Evolutionary conservation across 2,329 filamentous ascomycete species (phyloP), one percentile per base, ranked within the genome.

Genomic region (Pestalotiopsis sp.): DNA sequence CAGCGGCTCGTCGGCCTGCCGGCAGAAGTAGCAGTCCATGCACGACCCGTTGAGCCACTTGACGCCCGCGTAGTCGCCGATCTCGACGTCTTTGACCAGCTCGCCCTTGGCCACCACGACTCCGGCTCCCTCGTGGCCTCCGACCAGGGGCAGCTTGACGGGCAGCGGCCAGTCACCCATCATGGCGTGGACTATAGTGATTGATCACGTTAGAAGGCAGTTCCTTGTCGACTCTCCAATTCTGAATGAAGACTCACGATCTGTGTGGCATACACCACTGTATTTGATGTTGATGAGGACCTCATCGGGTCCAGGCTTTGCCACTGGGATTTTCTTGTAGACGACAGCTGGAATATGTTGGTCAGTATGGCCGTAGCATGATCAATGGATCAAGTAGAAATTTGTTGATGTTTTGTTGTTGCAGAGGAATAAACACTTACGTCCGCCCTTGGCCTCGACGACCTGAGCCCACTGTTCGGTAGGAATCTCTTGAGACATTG

Each of bases 41-140:
- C 95, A 98, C 60, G 92, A 91, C 71, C 93, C 92, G 81, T 97
- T 96, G 76, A 98, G 85, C 94, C 94, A 98, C 85, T 94, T 97
- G 81, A 98, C 88, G 78, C 95, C 95, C 70, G 90, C 95, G 75
- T 94, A 84, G 76, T 97, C 94, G 73, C 94, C 94, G 74, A 97
- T 85, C 78, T 94, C 83, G 70, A 97, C 82, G 74, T 96, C 93
- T 3, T 86, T 82, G 71, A 96, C 94, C 44, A 97, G 87, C 20
- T 91, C 84, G 74, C 94, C 94, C 70, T 87, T 87, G 64, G 92
- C 90, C 40, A 98, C 94, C 48, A 97, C 92, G 64, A 94, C 81
- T 78, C 94, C 94, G 35, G 93, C 94, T 75, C 94, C 88, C 77
- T 91, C 88, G 80, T 91, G 91, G 61, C 94, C 94, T 77, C 94